Base-by-base conservation (phyloP, 164 flowering plant species). In the Cinnamomum chago region DNA sequence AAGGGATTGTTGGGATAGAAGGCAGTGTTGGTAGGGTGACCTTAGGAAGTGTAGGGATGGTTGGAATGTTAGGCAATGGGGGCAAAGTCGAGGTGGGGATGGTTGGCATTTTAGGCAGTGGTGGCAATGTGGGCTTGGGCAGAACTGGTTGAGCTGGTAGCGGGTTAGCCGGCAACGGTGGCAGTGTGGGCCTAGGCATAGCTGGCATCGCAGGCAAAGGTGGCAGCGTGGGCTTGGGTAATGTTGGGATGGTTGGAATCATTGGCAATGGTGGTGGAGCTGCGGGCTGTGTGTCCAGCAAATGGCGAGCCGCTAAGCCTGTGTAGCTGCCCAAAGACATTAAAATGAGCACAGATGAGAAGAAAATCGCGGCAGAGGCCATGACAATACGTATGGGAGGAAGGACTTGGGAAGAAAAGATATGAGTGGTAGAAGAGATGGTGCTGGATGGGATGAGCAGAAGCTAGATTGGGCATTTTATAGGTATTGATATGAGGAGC, bases 141-240 rank as follows among this genome's bases (percentile, higher is more conserved):
- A 60, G 10, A 27, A 65, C 28, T 23, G 67, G 30, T 15, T 3
- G 35, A 65, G 30, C 28, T 0, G 33, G 30, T 9, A 25, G 24
- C 22, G 23, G 67, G 67, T 14, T 9, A 23, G 23, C 23, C 2
- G 24, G 64, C 24, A 60, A 60, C 3, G 64, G 64, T 60, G 67
- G 67, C 25, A 64, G 14, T 22, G 27, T 64, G 10, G 67, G 67
- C 33, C 10, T 64, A 22, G 67, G 67, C 14, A 12, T 25, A 64
- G 67, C 22, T 25, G 67, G 67, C 67, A 64, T 14, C 25, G 28
- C 17, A 64, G 67, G 67, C 67, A 64, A 22, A 23, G 67, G 67
- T 22, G 67, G 67, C 27, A 64, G 13, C 15, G 67, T 64, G 12
- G 67, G 67, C 24, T 10, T 9, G 15, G 28, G 23, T 14, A 22